These are phyloP conservation scores for Aegilops tauschii DNA, from an alignment of 176 grass and related monocot species.

Conservation along the genomic window DNA sequence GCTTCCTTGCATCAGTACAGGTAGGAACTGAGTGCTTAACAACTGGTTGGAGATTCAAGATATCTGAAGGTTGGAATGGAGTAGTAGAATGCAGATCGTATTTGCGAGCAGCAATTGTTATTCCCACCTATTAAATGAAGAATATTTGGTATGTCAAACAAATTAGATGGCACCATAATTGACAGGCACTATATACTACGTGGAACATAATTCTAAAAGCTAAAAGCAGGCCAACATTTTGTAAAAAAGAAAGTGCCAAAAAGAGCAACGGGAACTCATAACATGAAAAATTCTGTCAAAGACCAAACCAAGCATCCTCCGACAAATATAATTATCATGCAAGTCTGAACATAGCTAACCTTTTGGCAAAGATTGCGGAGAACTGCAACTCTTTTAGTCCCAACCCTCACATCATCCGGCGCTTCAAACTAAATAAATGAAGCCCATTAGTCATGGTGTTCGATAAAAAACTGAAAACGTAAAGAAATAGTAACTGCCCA, in stretches of 20 bases:
- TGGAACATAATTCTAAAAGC: constrained; percentile 7
- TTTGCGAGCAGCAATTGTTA: constrained; percentile 75
- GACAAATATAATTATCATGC: neutral
- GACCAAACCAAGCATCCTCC: neutral
- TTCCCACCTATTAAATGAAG: constrained; percentile 64
- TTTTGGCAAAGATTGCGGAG: constrained; percentile 94
- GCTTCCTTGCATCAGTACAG: constrained; percentile 75
- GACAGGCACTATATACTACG: neutral
- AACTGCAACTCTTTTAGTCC: constrained; percentile 62
- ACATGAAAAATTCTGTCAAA: neutral
- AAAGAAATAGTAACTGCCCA: neutral
- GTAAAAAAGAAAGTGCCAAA: neutral
- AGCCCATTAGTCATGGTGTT: neutral
- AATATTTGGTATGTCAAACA: neutral
- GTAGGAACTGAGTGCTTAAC: constrained; percentile 93
- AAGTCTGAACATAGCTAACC: constrained; percentile 38
- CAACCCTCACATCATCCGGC: constrained; percentile 58
- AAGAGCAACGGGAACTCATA: neutral
- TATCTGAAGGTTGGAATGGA: constrained; percentile 78
- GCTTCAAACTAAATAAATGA: constrained; percentile 71
- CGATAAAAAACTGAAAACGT: constrained; percentile 14
- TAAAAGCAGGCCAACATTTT: neutral
- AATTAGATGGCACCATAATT: constrained; percentile 2
- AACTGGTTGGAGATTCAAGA: constrained; percentile 90
- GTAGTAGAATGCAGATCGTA: constrained; percentile 64